Percentiles rank a stretch among this genome's conserved stretches.
These are phyloP conservation scores for Hibiscus mutabilis DNA, from an alignment of 345 rosid species.

Conservation along the genomic window DNA sequence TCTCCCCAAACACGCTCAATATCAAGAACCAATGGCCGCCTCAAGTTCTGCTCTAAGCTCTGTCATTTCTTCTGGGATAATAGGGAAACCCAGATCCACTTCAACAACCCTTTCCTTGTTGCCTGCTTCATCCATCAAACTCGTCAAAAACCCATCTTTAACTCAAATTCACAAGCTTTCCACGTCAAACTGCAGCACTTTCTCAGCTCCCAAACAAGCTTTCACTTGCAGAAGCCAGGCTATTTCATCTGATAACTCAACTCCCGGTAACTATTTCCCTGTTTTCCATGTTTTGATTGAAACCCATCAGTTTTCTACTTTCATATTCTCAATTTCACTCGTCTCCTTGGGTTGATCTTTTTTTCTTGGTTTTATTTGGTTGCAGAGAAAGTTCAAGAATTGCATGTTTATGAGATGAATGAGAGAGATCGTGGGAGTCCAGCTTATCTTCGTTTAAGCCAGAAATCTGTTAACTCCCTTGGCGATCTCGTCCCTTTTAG, in stretches of 20 bases:
- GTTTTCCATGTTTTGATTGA: neutral
- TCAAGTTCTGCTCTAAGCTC: conserved; percentile 11
- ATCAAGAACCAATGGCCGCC: neutral
- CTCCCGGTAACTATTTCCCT: conserved; percentile 23
- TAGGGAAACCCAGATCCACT: conserved; percentile 16
- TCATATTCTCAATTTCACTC: neutral
- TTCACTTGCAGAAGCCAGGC: conserved; percentile 47
- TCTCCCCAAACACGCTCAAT: neutral
- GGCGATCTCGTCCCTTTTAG: conserved; percentile 52
- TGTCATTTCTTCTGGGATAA: conserved; percentile 18
- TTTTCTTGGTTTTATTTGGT: neutral
- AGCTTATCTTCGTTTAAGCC: conserved; percentile 32
- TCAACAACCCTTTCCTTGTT: neutral
- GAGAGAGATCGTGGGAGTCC: conserved; percentile 52
- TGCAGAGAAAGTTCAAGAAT: conserved; percentile 36
- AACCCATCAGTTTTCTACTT: neutral
- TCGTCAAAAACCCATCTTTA: conserved; percentile 15
- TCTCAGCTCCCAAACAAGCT: conserved; percentile 20
- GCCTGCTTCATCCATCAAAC: conserved; percentile 9
- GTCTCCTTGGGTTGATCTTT: neutral
- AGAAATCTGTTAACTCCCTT: conserved; percentile 30
- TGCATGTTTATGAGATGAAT: conserved; percentile 46
- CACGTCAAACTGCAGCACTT: neutral
- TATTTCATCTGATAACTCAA: conserved; percentile 20
- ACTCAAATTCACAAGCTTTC: conserved; percentile 5